These are phyloP conservation scores for Coniochaeta prunicola DNA, from an alignment of 2,329 filamentous ascomycete genomes.

Conservation along the genomic window DNA sequence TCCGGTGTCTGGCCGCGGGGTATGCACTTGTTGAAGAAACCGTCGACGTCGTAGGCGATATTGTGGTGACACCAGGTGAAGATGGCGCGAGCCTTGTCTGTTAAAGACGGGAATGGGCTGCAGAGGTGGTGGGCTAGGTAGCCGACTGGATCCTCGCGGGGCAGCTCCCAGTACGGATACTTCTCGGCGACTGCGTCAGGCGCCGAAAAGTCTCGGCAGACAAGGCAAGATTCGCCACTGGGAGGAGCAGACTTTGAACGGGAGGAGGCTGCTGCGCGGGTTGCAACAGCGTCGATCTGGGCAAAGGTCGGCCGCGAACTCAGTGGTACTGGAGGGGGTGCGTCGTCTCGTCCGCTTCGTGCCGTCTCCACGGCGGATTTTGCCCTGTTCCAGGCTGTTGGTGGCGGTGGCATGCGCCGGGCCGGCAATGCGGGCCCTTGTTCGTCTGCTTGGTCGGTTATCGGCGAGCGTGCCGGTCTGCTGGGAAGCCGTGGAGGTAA, in stretches of 20 bases:
- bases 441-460: slow-evolving; percentile 44
- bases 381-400: slow-evolving; percentile 21
- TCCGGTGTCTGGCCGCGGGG: slow-evolving; percentile 57
- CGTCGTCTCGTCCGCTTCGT: slow-evolving; percentile 20
- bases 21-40: slow-evolving; percentile 69
- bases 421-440: slow-evolving; percentile 38
- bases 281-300: slow-evolving; percentile 39
- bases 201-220: slow-evolving; percentile 80
- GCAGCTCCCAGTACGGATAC: slow-evolving; percentile 67
- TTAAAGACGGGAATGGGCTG: slow-evolving; percentile 67
- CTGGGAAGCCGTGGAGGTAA: slow-evolving; percentile 45
- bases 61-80: slow-evolving; percentile 97
- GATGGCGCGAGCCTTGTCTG: slow-evolving; percentile 87
- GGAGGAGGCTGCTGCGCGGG: slow-evolving; percentile 20
- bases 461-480: slow-evolving; percentile 31
- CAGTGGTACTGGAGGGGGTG: slow-evolving; percentile 45
- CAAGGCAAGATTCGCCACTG: slow-evolving; percentile 48
- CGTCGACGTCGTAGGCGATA: slow-evolving; percentile 71
- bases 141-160: slow-evolving; percentile 55
- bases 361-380: slow-evolving; percentile 22
- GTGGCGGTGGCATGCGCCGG: slow-evolving; percentile 31
- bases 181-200: slow-evolving; percentile 72
- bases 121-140: slow-evolving; percentile 76
- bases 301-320: slow-evolving; percentile 42
- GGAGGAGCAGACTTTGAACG: slow-evolving; percentile 8